Conservation (phyloP, 345 rosid genomes). For the Microthlaspi erraticum region DNA sequence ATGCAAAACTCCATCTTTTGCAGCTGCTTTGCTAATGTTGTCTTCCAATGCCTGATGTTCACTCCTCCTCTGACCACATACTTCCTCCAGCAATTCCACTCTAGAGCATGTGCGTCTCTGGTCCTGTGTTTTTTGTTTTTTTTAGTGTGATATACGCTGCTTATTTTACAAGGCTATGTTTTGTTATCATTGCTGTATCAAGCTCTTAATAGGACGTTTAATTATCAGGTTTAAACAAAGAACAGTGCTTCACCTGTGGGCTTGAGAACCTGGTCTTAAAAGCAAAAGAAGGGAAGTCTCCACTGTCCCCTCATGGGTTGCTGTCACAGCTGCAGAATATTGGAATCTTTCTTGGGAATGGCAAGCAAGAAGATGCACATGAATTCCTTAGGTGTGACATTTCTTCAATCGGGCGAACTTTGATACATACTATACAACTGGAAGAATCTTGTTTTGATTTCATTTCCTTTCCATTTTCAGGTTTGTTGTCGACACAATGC, state of each 20-base stretch:
- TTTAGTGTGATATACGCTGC: constrained; percentile 26
- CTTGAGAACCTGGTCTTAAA: constrained; percentile 72
- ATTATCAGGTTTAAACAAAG: constrained; percentile 67
- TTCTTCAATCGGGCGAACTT: constrained; percentile 16
- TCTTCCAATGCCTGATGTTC: constrained; percentile 89
- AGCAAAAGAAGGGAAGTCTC: constrained; percentile 74
- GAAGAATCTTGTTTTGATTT: constrained; percentile 17
- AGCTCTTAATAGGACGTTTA: constrained; percentile 30
- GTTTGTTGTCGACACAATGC: constrained; percentile 90
- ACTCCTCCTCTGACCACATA: constrained; percentile 91
- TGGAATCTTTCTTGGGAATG: constrained; percentile 81
- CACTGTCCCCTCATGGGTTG: constrained; percentile 72
- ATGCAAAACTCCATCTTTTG: constrained; percentile 40
- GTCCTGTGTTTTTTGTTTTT: constrained; percentile 15
- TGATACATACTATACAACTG: constrained; percentile 17
- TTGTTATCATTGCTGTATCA: constrained; percentile 19
- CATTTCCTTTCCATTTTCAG: constrained; percentile 45
- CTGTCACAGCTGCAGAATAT: constrained; percentile 69
- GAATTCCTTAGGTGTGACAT: constrained; percentile 82
- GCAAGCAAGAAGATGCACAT: constrained; percentile 98
- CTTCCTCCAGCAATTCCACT: constrained; percentile 85
- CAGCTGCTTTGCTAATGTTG: constrained; percentile 98
- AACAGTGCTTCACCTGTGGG: constrained; percentile 93
- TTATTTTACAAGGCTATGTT: constrained; percentile 18
- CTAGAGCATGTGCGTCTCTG: constrained; percentile 69